Conservation (phyloP, 176 grass and related monocot species). For the Lolium multiflorum region DNA sequence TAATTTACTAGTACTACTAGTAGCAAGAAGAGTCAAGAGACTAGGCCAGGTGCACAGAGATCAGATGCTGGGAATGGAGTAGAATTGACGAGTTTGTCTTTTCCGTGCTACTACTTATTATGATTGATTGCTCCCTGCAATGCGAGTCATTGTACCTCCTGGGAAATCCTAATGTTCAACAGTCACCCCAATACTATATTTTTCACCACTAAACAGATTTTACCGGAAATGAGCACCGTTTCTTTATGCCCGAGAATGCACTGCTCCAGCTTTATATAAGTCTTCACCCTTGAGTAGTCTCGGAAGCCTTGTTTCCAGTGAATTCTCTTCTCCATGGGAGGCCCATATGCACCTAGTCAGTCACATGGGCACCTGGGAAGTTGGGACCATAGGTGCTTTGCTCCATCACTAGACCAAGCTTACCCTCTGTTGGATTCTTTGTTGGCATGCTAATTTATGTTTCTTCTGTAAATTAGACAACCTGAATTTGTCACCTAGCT, state of each 20-base stretch:
- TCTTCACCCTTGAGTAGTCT: slow-evolving; percentile 13
- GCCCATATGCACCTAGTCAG: background rate
- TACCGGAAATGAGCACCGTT: background rate
- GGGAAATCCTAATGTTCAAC: background rate
- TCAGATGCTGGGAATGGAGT: background rate
- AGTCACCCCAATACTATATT: background rate
- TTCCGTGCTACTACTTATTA: background rate
- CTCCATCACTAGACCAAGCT: background rate
- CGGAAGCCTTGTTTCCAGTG: background rate
- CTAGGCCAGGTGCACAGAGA: background rate
- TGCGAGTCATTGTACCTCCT: background rate
- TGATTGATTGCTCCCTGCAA: background rate
- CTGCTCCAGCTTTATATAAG: background rate
- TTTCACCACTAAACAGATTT: background rate
- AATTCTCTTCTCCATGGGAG: background rate
- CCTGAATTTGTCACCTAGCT: slow-evolving; percentile 30
- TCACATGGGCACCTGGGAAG: slow-evolving; percentile 33
- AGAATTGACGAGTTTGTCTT: slow-evolving; percentile 26
- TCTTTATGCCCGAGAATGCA: background rate
- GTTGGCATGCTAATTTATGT: slow-evolving; percentile 20
- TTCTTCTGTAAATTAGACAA: slow-evolving; percentile 19
- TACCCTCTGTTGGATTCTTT: slow-evolving; percentile 6
- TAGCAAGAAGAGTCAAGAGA: slow-evolving; percentile 2
- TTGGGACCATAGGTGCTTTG: slow-evolving; percentile 30
- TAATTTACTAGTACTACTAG: background rate